Evolutionary conservation across 208 protist genomes (phyloP).

Genomic region (Leishmania amazonensis): DNA sequence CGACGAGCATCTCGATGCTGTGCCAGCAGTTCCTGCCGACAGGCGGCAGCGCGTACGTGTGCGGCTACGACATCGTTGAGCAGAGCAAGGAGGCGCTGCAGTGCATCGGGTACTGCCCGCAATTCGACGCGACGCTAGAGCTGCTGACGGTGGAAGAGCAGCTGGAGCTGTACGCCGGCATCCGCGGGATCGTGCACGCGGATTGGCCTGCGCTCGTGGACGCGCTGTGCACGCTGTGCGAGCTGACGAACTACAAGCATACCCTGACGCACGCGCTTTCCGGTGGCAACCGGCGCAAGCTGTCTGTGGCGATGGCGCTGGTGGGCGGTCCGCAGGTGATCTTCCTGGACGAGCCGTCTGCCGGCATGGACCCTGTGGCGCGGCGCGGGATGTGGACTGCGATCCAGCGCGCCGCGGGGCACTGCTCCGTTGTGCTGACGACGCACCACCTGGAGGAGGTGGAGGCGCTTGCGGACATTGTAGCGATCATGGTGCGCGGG

Average conservation of each 20-base stretch:
- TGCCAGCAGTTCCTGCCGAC: conserved; percentile 79
- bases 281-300: conserved; percentile 81
- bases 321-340: conserved; percentile 39
- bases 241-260: conserved; percentile 31
- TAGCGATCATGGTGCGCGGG: conserved; percentile 90
- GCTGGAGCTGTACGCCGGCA: conserved; percentile 52
- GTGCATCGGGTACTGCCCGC: conserved; percentile 95
- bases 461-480: conserved; percentile 74
- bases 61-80: conserved; percentile 57
- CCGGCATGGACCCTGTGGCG: conserved; percentile 70
- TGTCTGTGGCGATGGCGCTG: conserved; percentile 66
- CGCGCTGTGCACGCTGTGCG: conserved; percentile 38
- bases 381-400: conserved; percentile 69
- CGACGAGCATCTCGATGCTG: conserved; percentile 82
- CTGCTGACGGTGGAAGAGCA: conserved; percentile 95
- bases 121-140: conserved; percentile 94
- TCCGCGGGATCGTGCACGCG: conserved; percentile 39
- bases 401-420: conserved; percentile 43
- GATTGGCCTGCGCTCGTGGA: conserved; percentile 33
- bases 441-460: conserved; percentile 95
- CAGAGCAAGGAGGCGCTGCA: conserved; percentile 46
- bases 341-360: conserved; percentile 70
- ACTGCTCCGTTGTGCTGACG: conserved; percentile 87
- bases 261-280: conserved; percentile 36
- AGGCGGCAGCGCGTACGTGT: conserved; percentile 57